Base-by-base conservation (phyloP, 2,329 filamentous ascomycete genomes). In the Talaromyces sp. region DNA sequence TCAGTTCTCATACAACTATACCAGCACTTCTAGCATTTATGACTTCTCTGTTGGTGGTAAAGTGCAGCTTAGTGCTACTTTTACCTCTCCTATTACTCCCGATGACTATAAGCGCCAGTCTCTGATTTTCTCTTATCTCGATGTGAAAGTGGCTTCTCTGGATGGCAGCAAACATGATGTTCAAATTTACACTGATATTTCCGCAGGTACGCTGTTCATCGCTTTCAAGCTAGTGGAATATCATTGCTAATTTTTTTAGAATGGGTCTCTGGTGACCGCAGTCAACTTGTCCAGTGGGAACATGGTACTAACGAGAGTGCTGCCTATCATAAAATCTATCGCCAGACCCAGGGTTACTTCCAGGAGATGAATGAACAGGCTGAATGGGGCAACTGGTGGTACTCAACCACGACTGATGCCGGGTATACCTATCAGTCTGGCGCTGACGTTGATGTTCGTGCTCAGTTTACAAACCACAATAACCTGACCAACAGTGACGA, bases 161-260 rank as follows among this genome's bases (percentile, higher is more conserved):
- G 89, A 92, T 72, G 87, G 86, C 10, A 70, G 70, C 3, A 66
- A 78, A 1, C 89, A 92, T 71, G 76, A 84, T 53, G 86, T 92
- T 2, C 84, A 91, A 69, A 69, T 92, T 4, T 92, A 93, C 70
- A 81, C 87, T 25, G 90, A 92, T 69, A 86, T 91, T 42, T 87
- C 88, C 57, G 87, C 85, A 59, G 86, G 86, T 88, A 52, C 22
- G 57, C 47, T 27, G 11, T 52, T 33, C 54, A n/a, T 42, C 10
- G 22, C 66, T 30, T 33, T 33, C 32, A 39, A 58, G 30, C 44
- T 59, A 47, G 36, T 11, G 25, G 22, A 54, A 28, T 0, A n/a
- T n/a, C 17, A 27, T 33, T 54, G 51, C 25, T 33, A 54, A 54
- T 28, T 54, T 13, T 28, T 19, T 22, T 62, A 91, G 89, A 93